Evolutionary conservation across 495 filamentous ascomycete species (phyloP).

Genomic region (Amniculicola lignicola): DNA sequence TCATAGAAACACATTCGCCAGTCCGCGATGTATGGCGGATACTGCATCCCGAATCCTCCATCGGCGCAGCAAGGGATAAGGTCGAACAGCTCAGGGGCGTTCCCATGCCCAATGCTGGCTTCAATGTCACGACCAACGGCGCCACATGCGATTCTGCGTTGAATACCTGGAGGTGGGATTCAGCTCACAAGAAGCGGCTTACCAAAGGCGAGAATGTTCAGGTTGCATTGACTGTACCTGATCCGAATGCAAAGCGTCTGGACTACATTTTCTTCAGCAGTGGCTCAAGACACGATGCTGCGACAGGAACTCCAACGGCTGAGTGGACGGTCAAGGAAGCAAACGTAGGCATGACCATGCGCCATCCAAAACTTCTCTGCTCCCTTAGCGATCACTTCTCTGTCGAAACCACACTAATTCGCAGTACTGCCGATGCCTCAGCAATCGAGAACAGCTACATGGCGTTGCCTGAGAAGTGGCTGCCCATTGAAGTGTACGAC

Average conservation of each 20-base stretch:
- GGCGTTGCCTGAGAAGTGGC: slow-evolving; percentile 24
- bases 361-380: slow-evolving; percentile 76
- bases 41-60: slow-evolving; percentile 72
- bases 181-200: slow-evolving; percentile 57
- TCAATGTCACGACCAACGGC: slow-evolving; percentile 76
- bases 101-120: slow-evolving; percentile 65
- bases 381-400: slow-evolving; percentile 93
- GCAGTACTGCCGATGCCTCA: slow-evolving; percentile 5
- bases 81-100: slow-evolving; percentile 57
- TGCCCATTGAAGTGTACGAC: slow-evolving; percentile 62
- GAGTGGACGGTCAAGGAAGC: slow-evolving; percentile 66
- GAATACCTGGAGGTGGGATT: slow-evolving; percentile 93
- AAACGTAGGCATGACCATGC: slow-evolving; percentile 73
- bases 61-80: slow-evolving; percentile 64
- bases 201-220: slow-evolving; percentile 55
- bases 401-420: slow-evolving; percentile 63
- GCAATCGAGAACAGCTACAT: background rate
- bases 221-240: slow-evolving; percentile 58
- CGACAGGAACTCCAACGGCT: slow-evolving; percentile 28
- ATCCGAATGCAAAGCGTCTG: slow-evolving; percentile 76
- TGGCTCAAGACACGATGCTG: slow-evolving; percentile 33
- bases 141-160: slow-evolving; percentile 79
- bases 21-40: slow-evolving; percentile 80
- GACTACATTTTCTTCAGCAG: slow-evolving; percentile 83
- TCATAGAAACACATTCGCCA: slow-evolving; percentile 75